phyloP scores from a whole-genome alignment of 768 basidiomycete genomes.

The Lentinula sp. region DNA sequence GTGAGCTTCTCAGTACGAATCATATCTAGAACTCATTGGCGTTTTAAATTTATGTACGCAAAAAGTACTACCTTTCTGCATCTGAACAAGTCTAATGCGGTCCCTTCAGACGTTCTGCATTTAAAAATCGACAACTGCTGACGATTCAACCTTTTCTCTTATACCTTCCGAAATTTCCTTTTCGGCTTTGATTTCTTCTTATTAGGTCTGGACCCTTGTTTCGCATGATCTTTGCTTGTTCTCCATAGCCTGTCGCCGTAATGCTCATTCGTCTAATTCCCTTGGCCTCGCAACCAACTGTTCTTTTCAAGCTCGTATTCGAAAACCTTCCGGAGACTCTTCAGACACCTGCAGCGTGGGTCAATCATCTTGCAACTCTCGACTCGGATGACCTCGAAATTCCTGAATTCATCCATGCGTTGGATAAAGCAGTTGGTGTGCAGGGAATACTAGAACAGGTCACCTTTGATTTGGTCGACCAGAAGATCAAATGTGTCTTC shows the following conservation, averaged over 20 bases:
- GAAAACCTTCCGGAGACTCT: constrained; percentile 34
- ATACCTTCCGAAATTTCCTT: not conserved
- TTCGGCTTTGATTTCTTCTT: not conserved
- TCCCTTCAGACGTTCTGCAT: not conserved
- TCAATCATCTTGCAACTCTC: constrained; percentile 44
- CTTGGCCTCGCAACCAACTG: constrained; percentile 39
- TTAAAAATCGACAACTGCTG: not conserved
- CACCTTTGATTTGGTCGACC: constrained; percentile 48
- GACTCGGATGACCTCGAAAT: constrained; percentile 46
- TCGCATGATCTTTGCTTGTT: not conserved
- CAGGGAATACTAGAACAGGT: constrained; percentile 52
- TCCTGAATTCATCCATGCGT: constrained; percentile 46
- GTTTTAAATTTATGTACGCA: not conserved
- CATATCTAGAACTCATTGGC: not conserved
- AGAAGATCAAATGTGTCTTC: constrained; percentile 46
- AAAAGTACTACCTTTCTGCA: not conserved
- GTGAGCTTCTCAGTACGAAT: not conserved
- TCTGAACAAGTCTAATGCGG: not conserved
- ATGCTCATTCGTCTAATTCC: constrained; percentile 59
- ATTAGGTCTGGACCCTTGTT: not conserved
- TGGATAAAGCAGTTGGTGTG: constrained; percentile 57
- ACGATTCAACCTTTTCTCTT: not conserved
- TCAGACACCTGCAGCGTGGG: constrained; percentile 48
- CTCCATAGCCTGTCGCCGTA: not conserved
- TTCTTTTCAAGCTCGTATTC: constrained; percentile 57